These are phyloP conservation scores for Prunus armeniaca DNA, from an alignment of 306 rosid species.

Conservation along the genomic window DNA sequence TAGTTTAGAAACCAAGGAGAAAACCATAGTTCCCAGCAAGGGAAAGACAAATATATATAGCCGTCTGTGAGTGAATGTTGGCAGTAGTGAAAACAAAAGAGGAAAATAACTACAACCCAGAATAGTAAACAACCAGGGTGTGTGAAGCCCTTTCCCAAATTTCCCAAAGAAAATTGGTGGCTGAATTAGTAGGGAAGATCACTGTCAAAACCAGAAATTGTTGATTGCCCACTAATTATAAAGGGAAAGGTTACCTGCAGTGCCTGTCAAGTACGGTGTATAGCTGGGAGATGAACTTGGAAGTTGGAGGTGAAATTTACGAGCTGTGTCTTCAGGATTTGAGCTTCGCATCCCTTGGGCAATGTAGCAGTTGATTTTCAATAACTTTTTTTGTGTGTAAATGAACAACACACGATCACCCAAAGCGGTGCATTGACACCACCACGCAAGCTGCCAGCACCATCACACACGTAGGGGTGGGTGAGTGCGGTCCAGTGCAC, in stretches of 20 bases:
- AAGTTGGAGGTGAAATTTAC: too few relatives aligned
- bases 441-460: not conserved
- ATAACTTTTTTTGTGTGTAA: not conserved
- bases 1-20: not conserved
- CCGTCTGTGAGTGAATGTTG: not conserved
- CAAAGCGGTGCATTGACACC: not conserved
- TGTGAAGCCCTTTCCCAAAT: not conserved
- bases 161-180: not conserved
- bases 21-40: not conserved
- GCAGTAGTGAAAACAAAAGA: not conserved
- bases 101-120: not conserved
- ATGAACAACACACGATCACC: not conserved
- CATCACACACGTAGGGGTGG: too few relatives aligned
- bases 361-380: too few relatives aligned
- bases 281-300: constrained; percentile 2
- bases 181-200: too few relatives aligned
- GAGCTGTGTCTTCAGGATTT: not conserved
- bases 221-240: not conserved
- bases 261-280: not conserved
- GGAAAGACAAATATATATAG: not conserved
- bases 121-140: not conserved
- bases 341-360: not conserved
- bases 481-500: too few relatives aligned
- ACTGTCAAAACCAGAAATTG: not conserved
- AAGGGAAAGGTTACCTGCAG: not conserved